Evolutionary conservation across 306 rosid genomes (phyloP).

Genomic region (Cicer bijugum): DNA sequence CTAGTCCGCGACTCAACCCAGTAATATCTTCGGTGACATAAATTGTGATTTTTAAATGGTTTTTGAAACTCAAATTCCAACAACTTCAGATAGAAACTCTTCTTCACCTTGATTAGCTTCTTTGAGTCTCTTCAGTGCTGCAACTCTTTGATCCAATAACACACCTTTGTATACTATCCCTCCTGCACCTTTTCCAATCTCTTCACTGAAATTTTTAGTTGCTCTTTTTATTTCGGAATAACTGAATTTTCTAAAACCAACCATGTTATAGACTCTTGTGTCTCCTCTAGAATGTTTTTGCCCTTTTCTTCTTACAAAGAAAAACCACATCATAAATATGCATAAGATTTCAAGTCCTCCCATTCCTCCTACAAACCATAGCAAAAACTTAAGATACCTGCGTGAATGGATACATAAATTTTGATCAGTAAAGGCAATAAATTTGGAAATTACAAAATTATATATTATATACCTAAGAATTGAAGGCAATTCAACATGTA

Average conservation of each 20-base stretch:
- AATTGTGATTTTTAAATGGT: no score
- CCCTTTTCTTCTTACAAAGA: conserved; percentile 25
- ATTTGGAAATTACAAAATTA: no score
- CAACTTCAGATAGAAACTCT: conserved; percentile 56
- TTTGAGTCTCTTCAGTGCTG: conserved; percentile 56
- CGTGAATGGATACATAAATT: not conserved
- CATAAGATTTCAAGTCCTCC: conserved; percentile 57
- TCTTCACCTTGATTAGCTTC: conserved; percentile 60
- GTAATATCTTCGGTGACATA: no score
- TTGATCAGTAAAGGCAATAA: no score
- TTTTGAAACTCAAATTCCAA: no score
- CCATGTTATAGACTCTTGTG: conserved; percentile 38
- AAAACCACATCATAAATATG: conserved; percentile 46
- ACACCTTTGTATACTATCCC: conserved; percentile 60
- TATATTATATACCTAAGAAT: no score
- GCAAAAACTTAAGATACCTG: conserved; percentile 39
- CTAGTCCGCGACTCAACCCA: no score
- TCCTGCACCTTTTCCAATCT: conserved; percentile 64
- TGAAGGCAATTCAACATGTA: no score
- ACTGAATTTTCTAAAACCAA: conserved; percentile 56
- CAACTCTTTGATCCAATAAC: conserved; percentile 50
- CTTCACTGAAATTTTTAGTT: conserved; percentile 54
- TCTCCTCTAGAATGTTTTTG: conserved; percentile 16
- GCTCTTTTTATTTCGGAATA: conserved; percentile 59
- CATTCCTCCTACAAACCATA: conserved; percentile 54